Base-by-base conservation (phyloP, 1,284 basidiomycete species). In the Sporisorium reilianum region DNA sequence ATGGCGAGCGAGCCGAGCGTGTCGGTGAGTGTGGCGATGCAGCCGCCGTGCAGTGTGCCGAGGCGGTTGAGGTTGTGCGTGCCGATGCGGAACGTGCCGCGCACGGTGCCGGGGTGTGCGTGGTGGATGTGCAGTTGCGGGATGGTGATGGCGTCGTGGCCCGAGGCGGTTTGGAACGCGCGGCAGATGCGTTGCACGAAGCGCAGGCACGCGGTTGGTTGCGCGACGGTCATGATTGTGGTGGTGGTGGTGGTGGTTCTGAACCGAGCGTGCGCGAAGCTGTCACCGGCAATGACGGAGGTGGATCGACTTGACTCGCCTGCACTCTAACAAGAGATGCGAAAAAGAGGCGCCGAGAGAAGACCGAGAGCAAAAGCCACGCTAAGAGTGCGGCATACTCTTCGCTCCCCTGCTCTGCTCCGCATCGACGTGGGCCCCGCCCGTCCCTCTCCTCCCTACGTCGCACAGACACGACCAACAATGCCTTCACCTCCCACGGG, bases 1-100 rank as follows among this genome's bases (percentile, higher is more conserved):
- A 95, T 89, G 8, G 92, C 92, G 12, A 95, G 88, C 0, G 91
- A 93, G 7, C 94, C 93, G 48, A 93, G 86, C 9, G 93, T 94
- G 83, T 95, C 93, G 10, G 93, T 93, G 20, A 96, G 86, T 2
- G 92, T 93, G 79, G 92, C 86, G 77, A 95, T 90, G 41, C 95
- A 87, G 8, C 94, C 94, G 12, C 94, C 93, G 79, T 95, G 94
- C 10, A 92, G 90, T 78, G 88, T 77, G 9, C 73, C 68, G 12
- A 83, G 73, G 18, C 82, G 74, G 44, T 84, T 84, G 50, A 84
- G 52, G 55, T 84, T 82, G 34, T 78, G 66, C 3, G 54, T 10
- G 8, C 51, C 60, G 48, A 84, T 79, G 8, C 23, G 32, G 44
- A 83, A 74, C 9, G 64, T 42, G 28, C 55, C 77, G 9, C 51